Conservation (phyloP, 805 yeast genomes). For the Danielia oregonensis region DNA sequence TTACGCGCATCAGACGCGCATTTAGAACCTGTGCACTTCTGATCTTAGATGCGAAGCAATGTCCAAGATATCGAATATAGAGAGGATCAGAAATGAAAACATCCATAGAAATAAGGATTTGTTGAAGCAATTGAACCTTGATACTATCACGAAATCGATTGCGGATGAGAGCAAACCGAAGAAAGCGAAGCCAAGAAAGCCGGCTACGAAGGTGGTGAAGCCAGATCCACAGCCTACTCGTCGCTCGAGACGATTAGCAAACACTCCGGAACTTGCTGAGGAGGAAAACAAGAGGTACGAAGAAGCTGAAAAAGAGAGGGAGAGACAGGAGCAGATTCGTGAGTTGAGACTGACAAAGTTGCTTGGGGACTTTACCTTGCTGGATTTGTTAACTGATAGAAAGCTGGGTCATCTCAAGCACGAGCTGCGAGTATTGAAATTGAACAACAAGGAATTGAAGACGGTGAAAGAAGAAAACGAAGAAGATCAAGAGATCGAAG, state of each 20-base stretch:
- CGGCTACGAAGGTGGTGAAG: conserved; percentile 11
- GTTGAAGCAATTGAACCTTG: conserved; percentile 66
- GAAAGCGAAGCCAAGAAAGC: conserved; percentile 11
- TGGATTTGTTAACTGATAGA: conserved; percentile 50
- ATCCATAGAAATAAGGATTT: conserved; percentile 81
- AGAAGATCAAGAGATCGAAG: conserved; percentile 4
- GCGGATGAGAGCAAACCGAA: conserved; percentile 36
- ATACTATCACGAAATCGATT: conserved; percentile 52
- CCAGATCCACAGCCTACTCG: conserved; percentile 50
- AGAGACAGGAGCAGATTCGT: conserved; percentile 6
- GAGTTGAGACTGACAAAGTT: conserved; percentile 52
- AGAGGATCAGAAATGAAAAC: conserved; percentile 42
- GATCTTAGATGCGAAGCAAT: no score
- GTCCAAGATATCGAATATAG: conserved; percentile 4
- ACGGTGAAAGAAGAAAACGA: background rate
- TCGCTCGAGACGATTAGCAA: conserved; percentile 73
- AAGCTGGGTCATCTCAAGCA: conserved; percentile 32
- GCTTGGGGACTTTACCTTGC: conserved; percentile 59
- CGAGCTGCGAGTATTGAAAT: conserved; percentile 27
- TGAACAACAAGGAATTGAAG: background rate
- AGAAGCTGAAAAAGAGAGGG: conserved; percentile 35
- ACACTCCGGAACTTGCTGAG: conserved; percentile 37
- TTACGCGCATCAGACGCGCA: no score
- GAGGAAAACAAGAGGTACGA: conserved; percentile 30
- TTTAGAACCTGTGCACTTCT: background rate